phyloP scores from a whole-genome alignment of 805 yeast genomes.

The Jamesozyma jinghongensis region DNA sequence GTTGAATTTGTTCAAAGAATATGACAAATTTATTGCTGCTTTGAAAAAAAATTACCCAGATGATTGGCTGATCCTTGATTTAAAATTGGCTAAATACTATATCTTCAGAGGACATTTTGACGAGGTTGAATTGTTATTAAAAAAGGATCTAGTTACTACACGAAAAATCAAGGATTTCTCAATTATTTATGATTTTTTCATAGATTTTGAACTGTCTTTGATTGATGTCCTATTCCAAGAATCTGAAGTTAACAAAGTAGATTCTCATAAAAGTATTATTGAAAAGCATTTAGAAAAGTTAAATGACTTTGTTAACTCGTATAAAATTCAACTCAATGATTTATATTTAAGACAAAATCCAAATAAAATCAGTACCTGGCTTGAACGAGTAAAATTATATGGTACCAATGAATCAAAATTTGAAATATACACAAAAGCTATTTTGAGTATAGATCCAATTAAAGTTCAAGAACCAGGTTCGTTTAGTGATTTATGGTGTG shows the following conservation, averaged over 20 bases:
- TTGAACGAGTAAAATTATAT: conserved; percentile 45
- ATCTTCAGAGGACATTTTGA: conserved; percentile 28
- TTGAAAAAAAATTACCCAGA: conserved; percentile 41
- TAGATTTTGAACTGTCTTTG: conserved; percentile 39
- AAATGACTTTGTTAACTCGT: conserved; percentile 46
- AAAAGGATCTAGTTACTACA: conserved; percentile 31
- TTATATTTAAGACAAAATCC: conserved; percentile 53
- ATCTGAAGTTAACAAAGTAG: conserved; percentile 8
- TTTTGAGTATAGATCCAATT: conserved; percentile 55
- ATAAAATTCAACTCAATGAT: conserved; percentile 56
- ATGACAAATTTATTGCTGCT: conserved; percentile 22
- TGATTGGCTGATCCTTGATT: conserved; percentile 43
- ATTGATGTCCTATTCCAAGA: too few relatives aligned
- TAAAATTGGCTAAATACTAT: conserved; percentile 41
- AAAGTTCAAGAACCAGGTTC: conserved; percentile 33
- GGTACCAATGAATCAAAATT: conserved; percentile 32
- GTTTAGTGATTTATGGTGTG: conserved; percentile 57
- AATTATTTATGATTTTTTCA: conserved; percentile 49
- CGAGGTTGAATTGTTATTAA: conserved; percentile 29
- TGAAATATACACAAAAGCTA: conserved; percentile 54
- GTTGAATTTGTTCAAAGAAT: conserved; percentile 11
- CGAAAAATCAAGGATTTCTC: conserved; percentile 54
- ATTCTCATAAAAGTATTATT: conserved; percentile 33
- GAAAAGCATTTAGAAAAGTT: conserved; percentile 35
- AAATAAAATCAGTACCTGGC: conserved; percentile 61